Percentiles rank a stretch among this genome's conserved stretches.
phyloP scores from a whole-genome alignment of 345 rosid species.

The Angophora floribunda region DNA sequence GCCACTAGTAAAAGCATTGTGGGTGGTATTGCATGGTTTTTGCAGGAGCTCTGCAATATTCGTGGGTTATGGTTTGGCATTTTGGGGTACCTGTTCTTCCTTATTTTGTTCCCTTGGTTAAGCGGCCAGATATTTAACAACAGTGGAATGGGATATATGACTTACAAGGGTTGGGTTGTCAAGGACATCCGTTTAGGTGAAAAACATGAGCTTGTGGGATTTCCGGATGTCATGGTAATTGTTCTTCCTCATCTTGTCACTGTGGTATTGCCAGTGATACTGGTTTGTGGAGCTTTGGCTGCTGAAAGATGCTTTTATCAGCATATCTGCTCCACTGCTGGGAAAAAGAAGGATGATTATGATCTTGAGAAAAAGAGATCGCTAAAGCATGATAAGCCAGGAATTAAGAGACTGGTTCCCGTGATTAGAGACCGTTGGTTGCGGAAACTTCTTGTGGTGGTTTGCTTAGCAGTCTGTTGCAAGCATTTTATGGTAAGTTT shows the following conservation, averaged over 20 bases:
- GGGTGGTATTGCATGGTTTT: conserved; percentile 44
- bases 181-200: conserved; percentile 9
- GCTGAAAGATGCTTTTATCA: conserved; percentile 57
- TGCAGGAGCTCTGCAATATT: conserved; percentile 65
- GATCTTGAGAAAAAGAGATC: conserved; percentile 16
- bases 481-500: conserved; percentile 65
- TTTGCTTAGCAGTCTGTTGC: conserved; percentile 62
- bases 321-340: conserved; percentile 37
- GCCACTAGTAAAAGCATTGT: conserved; percentile 31
- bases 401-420: conserved; percentile 11
- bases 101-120: conserved; percentile 71
- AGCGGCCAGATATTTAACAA: conserved; percentile 59
- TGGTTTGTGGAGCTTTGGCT: conserved; percentile 42
- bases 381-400: not conserved
- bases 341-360: conserved; percentile 74
- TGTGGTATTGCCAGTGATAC: conserved; percentile 54
- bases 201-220: conserved; percentile 50
- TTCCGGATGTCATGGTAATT: conserved; percentile 75
- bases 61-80: conserved; percentile 54
- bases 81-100: conserved; percentile 52
- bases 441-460: conserved; percentile 40
- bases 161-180: conserved; percentile 78
- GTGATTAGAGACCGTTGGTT: conserved; percentile 27
- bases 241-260: conserved; percentile 76
- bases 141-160: conserved; percentile 60